These are phyloP conservation scores for Pythium aristosporum DNA, from an alignment of 352 stramenopile species.

Conservation along the genomic window DNA sequence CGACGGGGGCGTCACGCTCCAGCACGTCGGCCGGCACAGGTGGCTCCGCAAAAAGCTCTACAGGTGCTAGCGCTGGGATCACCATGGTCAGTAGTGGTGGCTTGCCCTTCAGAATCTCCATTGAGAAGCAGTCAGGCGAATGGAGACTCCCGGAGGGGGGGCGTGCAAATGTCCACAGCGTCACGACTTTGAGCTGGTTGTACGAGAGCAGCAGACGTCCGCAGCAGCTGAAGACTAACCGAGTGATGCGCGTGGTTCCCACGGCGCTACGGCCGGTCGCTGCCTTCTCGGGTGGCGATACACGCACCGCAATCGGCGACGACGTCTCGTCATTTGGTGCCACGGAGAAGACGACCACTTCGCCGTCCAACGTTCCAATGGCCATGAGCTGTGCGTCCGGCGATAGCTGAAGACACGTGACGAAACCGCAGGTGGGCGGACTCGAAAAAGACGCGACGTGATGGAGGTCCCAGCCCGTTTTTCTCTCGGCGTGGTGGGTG, in stretches of 20 bases:
- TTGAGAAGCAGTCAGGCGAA: conserved; percentile 37
- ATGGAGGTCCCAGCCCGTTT: conserved; percentile 1
- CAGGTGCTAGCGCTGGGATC: conserved; percentile 19
- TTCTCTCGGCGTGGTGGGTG: not conserved
- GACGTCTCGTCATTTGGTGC: not conserved
- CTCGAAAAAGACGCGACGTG: conserved; percentile 14
- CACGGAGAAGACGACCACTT: conserved; percentile 10
- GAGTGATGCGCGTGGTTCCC: conserved; percentile 25
- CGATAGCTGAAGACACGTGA: conserved; percentile 39
- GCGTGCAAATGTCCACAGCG: conserved; percentile 27
- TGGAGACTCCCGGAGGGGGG: conserved; percentile 19
- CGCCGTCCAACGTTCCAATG: conserved; percentile 32
- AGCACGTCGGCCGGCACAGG: conserved; percentile 23
- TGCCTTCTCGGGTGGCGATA: not conserved
- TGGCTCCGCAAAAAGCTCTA: conserved; percentile 24
- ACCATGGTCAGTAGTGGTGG: conserved; percentile 31
- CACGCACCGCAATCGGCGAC: not conserved
- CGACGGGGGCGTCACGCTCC: conserved; percentile 17
- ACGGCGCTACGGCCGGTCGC: conserved; percentile 9
- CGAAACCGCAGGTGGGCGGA: conserved; percentile 22
- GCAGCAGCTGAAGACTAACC: conserved; percentile 27
- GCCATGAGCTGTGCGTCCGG: conserved; percentile 26
- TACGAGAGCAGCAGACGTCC: conserved; percentile 21
- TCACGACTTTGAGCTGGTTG: conserved; percentile 29
- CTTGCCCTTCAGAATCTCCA: conserved; percentile 38